Evolutionary conservation across 148 eudicot species (phyloP), one percentile per base, ranked within the genome.

Genomic region (Rhododendron ferrugineum): DNA sequence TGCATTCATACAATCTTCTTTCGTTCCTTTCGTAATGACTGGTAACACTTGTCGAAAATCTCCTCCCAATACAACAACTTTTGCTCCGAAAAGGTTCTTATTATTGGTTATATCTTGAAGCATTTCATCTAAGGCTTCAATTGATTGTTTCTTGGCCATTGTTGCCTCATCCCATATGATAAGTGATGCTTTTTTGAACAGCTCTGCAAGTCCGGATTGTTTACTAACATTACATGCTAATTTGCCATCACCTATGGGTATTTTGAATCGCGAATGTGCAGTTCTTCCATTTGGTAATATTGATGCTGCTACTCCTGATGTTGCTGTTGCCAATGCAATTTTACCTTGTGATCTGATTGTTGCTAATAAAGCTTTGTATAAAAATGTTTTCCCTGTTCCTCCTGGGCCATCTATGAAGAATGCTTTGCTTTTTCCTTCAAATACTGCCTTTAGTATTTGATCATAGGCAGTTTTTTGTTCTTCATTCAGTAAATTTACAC

Each of bases 391-490:
- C 0, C 64, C 26, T 1, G 23, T 58, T 4, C 64, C 64, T 1
- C 64, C 18, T 52, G 4, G 58, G 0, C 22, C 18, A 52, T 14
- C 4, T 2, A 52, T 52, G 18, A 52, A 52, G 3, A 52, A 13
- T 10, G 18, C 4, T 52, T 52, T 22, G 7, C 2, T 22, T 5
- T 4, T 15, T 56, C 44, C 44, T 1, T 20, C 2, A 6, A 4
- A 58, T 0, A 58, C 7, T 0, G n/a, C n/a, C 0, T 20, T 0
- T 0, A 5, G 3, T 18, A 58, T 20, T 3, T 0, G 0, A 2
- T 58, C 1, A 4, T 58, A 58, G 5, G n/a, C 22, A 58, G 0
- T 0, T 18, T 0, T 4, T 18, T 5, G n/a, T 14, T 52, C 56
- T 7, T 6, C 1, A 6, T 46, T 46, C 1, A 46, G 7, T 1